phyloP scores from a whole-genome alignment of 257 asterid genomes.

The Agastache rugosa region DNA sequence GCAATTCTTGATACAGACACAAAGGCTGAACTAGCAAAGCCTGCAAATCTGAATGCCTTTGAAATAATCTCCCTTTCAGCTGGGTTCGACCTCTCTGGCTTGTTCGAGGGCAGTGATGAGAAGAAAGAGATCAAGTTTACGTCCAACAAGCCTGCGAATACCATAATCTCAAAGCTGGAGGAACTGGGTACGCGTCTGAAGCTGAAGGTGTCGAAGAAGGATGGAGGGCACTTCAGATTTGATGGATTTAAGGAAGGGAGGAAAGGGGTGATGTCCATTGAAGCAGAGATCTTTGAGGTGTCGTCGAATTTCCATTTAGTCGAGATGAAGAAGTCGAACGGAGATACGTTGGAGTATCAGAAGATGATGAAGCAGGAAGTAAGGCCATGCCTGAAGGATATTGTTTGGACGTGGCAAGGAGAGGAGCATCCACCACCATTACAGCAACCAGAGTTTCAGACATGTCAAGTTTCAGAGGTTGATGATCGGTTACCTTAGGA shows the following conservation, averaged over 20 bases:
- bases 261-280: slow-evolving; percentile 66
- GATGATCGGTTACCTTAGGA: slow-evolving; percentile 31
- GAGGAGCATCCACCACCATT: slow-evolving; percentile 37
- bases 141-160: slow-evolving; percentile 58
- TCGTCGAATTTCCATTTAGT: slow-evolving; percentile 64
- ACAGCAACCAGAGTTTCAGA: slow-evolving; percentile 35
- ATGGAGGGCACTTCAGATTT: slow-evolving; percentile 61
- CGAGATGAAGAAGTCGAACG: slow-evolving; percentile 69
- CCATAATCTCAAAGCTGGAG: slow-evolving; percentile 68
- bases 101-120: slow-evolving; percentile 56
- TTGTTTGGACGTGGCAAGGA: slow-evolving; percentile 85
- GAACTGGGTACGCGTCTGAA: slow-evolving; percentile 59
- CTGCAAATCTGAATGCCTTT: slow-evolving; percentile 67
- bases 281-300: slow-evolving; percentile 75
- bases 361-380: slow-evolving; percentile 63
- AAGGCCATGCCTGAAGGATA: slow-evolving; percentile 67
- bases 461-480: neutral
- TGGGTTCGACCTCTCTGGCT: slow-evolving; percentile 78
- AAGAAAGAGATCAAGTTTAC: slow-evolving; percentile 63
- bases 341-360: slow-evolving; percentile 75
- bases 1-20: neutral
- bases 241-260: slow-evolving; percentile 65
- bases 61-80: slow-evolving; percentile 79
- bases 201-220: slow-evolving; percentile 66
- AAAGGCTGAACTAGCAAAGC: slow-evolving; percentile 51